Evolutionary conservation across 371 early-diverging fungal genomes (phyloP), one percentile per base, ranked within the genome.

Genomic region (Enterospora canceri): DNA sequence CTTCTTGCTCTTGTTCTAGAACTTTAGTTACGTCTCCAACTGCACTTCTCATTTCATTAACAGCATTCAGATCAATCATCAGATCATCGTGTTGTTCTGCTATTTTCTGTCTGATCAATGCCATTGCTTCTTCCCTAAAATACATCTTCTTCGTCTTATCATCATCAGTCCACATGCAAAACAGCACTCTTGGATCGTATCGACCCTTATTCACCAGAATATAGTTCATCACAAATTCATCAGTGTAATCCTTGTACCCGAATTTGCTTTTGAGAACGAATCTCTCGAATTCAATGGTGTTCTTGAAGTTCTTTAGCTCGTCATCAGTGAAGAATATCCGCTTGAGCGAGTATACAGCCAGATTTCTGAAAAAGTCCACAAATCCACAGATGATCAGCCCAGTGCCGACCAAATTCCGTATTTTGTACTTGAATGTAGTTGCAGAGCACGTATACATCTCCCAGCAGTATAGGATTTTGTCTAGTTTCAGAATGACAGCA

Each of bases 281-380:
- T 51, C 59, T 51, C 34, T 67, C 67, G 23, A 67, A 46, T 53
- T 46, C 24, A 31, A 67, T 62, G 4, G 60, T 32, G 56, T 67
- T 57, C 24, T 46, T 48, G 46, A 59, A 67, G 19, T 56, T 60
- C 34, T 58, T 32, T 5, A 67, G 16, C 3, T 56, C 8, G 16
- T 46, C 30, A 19, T 49, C 31, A 5, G 23, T 4, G 26, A 33
- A 23, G 33, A 65, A 65, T 21, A 29, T 65, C 15, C 21, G 5
- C 8, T 5, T 5, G 2, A 65, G 28, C 4, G 4, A 8, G 8
- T 16, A 19, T 18, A 18, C 5, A 18, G 55, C 21, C 3, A 2
- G 23, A 24, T 32, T 24, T 23, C 64, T 2, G 3, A 24, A 4
- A 23, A 57, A 16, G 23, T 57, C 32, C 8, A 57, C 33, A 5